Base-by-base conservation (phyloP, 108 stramenopile genomes). In the Parietichytrium sp. region DNA sequence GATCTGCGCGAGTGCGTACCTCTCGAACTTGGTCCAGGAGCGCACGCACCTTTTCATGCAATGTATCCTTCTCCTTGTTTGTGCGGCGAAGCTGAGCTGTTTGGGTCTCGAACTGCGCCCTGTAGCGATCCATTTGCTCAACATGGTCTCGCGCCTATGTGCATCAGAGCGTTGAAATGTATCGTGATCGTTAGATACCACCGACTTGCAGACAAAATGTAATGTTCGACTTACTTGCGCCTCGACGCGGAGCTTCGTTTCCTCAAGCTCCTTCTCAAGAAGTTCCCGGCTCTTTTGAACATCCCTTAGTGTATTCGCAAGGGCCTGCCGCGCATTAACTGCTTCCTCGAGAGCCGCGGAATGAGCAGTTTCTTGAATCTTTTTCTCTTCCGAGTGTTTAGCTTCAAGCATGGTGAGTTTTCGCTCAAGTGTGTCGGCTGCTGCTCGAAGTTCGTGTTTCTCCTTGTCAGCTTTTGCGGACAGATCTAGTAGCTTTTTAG, bases 21-120 rank as follows among this genome's bases (percentile, higher is more conserved):
- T n/a, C 61, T 72, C 61, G 61, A 72, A 42, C 61, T 72, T 72
- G 61, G 45, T n/a, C 61, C 3, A 42, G 38, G 0, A 72, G 61
- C 29, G 45, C 61, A 10, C 45, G 36, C 13, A 72, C 61, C 23
- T 42, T 33, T 27, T 72, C 61, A 2, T 72, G 61, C 42, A 72
- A 20, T n/a, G 61, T 42, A 10, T 72, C 61, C 42, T 72, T 72
- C 61, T 72, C 61, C 42, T 72, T 72, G 0, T 45, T 42, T 6
- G 61, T 42, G 33, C 61, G 61, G 13, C 61, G 61, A 16, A 42
- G 38, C 42, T 72, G 38, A 20, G 38, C 45, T 6, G 38, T 25
- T 27, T 72, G 38, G 23, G 2, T 33, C 0, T 72, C 42, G 61
- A 16, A 42, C 42, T 72, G 61, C 33, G 36, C 61, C 10, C 61